These are phyloP conservation scores for Peronospora belbahrii DNA, from an alignment of 352 stramenopile species.

Conservation along the genomic window DNA sequence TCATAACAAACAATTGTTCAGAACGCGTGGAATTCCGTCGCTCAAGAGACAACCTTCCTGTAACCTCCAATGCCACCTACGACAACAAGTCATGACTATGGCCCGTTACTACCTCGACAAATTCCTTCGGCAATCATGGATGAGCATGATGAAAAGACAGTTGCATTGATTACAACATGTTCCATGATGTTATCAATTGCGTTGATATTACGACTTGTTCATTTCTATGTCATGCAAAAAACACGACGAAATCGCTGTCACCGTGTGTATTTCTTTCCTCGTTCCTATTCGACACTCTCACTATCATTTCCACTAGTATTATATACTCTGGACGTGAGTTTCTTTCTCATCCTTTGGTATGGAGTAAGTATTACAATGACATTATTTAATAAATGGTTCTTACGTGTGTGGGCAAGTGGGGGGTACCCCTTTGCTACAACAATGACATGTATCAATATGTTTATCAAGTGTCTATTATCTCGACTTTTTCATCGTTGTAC, in stretches of 20 bases:
- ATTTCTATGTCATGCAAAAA: constrained; percentile 28
- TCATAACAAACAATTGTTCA: too few species aligned
- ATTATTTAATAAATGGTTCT: constrained; percentile 81
- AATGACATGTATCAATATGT: constrained; percentile 79
- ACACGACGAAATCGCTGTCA: constrained; percentile 19
- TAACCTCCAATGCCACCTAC: too few species aligned
- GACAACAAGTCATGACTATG: too few species aligned
- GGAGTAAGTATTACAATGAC: constrained; percentile 82
- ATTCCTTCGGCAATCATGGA: too few species aligned
- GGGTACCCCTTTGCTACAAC: constrained; percentile 71
- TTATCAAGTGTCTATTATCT: constrained; percentile 63
- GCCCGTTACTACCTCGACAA: too few species aligned
- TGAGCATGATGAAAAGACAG: constrained; percentile 40
- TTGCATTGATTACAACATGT: constrained; percentile 44
- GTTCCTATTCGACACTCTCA: constrained; percentile 8
- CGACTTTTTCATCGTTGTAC: constrained; percentile 45
- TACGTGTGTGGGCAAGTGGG: constrained; percentile 57
- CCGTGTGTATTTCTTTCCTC: constrained; percentile 11
- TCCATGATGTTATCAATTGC: constrained; percentile 54
- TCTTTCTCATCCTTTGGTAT: constrained; percentile 74
- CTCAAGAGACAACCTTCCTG: too few species aligned
- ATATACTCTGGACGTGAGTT: constrained; percentile 59
- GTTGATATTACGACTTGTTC: constrained; percentile 33
- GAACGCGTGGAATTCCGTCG: too few species aligned
- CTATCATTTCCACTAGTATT: constrained; percentile 23